Base-by-base conservation (phyloP, 2,329 filamentous ascomycete genomes). In the Fusarium tupiense region DNA sequence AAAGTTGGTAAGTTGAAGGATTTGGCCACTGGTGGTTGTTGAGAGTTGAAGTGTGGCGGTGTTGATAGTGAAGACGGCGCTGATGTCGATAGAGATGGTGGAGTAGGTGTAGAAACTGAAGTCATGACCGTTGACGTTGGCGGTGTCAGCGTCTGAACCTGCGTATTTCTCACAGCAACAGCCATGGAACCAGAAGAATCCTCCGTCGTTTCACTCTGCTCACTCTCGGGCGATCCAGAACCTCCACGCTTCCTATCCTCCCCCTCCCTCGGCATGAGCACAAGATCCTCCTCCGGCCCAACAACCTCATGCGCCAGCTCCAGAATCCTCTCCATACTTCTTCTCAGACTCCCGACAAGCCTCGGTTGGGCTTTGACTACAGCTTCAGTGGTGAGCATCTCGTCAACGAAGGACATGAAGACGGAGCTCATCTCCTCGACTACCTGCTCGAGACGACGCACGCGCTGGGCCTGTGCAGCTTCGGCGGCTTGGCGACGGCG, bases 361-460 rank as follows among this genome's bases (percentile, higher is more conserved):
- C 35, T 61, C 0, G 75, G 74, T 47, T 79, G 73, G 14, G 67
- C 47, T 40, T 16, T 74, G 17, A 79, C 68, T 22, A 78, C 61
- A 7, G 65, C 74, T n/a, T 78, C 74, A 9, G 70, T 76, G n/a
- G 68, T 75, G 44, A 80, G 76, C 64, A 80, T 69, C 59, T 80
- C 78, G 58, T 80, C 78, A 8, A 79, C 77, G 16, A 80, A 78
- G 3, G 65, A 65, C 70, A 79, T 77, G 57, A 80, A 78, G 40
- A 80, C 60, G 33, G 73, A 75, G 67, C 78, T 78, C 78, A 80
- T 79, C 60, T 80, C 78, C 58, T 80, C 78, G 10, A 80, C 70
- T 1, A 79, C 72, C 16, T 78, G 76, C 40, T 80, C 78, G 5
- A 80, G 69, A 14, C 77, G 76, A 19, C 71, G 65, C 35, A 79